Evolutionary conservation across 108 stramenopile species (phyloP).

Genomic region (Fistulifera pelliculosa): DNA sequence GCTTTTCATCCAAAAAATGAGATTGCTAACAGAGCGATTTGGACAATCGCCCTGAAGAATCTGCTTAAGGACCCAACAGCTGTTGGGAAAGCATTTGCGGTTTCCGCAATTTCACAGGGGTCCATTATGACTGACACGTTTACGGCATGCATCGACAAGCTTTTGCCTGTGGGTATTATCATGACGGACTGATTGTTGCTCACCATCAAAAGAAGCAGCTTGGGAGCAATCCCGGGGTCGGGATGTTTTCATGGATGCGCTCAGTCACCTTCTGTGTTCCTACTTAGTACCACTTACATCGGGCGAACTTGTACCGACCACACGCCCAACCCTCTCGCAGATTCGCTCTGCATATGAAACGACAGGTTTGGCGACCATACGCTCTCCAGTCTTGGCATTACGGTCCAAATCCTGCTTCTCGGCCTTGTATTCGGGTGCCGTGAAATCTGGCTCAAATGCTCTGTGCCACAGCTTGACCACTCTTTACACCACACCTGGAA

Average conservation of each 20-base stretch:
- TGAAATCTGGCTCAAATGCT: slow-evolving; percentile 1
- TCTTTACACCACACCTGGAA: slow-evolving; percentile 1
- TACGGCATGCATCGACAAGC: slow-evolving; percentile 31
- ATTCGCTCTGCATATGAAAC: slow-evolving; percentile 7
- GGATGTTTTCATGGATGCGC: slow-evolving; percentile 46
- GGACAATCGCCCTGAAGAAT: no score
- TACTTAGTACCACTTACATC: slow-evolving; percentile 50
- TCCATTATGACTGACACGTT: background rate
- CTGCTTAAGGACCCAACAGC: no score
- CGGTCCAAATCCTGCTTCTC: no score
- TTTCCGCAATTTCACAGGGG: background rate
- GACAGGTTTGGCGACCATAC: no score
- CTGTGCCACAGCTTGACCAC: slow-evolving; percentile 1
- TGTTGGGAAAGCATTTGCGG: no score
- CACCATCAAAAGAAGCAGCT: slow-evolving; percentile 21
- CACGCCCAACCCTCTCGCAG: slow-evolving; percentile 29
- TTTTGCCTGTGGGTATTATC: slow-evolving; percentile 59
- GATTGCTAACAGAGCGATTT: no score
- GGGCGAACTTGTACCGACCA: background rate
- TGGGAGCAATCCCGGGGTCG: slow-evolving; percentile 33
- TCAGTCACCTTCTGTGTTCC: slow-evolving; percentile 41
- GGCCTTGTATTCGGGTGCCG: no score
- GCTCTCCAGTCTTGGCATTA: no score
- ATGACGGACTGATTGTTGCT: slow-evolving; percentile 50
- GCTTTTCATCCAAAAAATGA: no score